Evolutionary conservation across 2,329 filamentous ascomycete genomes (phyloP).

Genomic region (Chlorencoelia australis): DNA sequence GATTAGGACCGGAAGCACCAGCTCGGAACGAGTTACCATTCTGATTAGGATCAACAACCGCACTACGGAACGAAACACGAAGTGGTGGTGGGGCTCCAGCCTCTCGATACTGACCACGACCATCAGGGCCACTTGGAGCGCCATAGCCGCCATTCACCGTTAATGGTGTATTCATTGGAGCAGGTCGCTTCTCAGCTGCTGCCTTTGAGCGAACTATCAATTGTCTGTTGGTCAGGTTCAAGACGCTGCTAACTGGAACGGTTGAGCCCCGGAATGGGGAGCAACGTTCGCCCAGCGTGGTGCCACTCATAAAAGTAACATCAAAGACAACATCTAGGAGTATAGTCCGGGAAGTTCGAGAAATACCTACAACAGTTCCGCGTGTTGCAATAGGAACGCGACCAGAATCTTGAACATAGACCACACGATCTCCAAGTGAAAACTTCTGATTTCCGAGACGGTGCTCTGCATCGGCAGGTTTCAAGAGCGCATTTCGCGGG

Average conservation of each 20-base stretch:
- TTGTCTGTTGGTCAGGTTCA: conserved; percentile 79
- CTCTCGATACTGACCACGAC: conserved; percentile 51
- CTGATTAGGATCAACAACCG: no score
- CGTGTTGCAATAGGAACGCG: conserved; percentile 88
- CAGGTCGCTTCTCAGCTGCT: conserved; percentile 41
- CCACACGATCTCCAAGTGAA: conserved; percentile 76
- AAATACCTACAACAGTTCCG: conserved; percentile 92
- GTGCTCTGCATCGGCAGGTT: conserved; percentile 93
- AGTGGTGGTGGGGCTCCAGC: conserved; percentile 45
- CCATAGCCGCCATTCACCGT: conserved; percentile 45
- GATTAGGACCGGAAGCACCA: conserved; percentile 27
- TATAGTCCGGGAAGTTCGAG: conserved; percentile 70
- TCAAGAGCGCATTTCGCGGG: conserved; percentile 77
- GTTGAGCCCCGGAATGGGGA: conserved; percentile 91
- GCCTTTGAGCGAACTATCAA: conserved; percentile 60
- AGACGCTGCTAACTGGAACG: conserved; percentile 74
- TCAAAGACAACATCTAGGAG: conserved; percentile 92
- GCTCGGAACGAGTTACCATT: no score
- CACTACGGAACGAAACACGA: conserved; percentile 47
- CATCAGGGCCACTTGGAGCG: conserved; percentile 41
- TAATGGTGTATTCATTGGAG: conserved; percentile 38
- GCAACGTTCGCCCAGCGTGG: conserved; percentile 79
- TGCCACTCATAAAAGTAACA: conserved; percentile 92
- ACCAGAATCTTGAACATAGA: conserved; percentile 86
- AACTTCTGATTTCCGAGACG: conserved; percentile 79